Evolutionary conservation across 1,284 basidiomycete genomes (phyloP).

Genomic region (Rhodotorula sp.): DNA sequence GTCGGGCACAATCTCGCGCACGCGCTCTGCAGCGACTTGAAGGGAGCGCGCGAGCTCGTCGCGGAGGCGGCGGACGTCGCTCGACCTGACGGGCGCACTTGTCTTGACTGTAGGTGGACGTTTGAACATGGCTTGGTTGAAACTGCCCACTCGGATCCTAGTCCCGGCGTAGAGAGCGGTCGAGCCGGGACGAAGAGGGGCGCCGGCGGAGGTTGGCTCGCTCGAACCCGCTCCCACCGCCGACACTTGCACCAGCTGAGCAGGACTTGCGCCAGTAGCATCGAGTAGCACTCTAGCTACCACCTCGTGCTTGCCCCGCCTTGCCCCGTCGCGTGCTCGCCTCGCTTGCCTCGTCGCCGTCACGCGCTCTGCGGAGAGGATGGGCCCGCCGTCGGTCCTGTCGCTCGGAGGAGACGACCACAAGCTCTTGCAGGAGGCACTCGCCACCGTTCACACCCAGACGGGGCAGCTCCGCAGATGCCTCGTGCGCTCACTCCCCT

Average conservation of each 20-base stretch:
- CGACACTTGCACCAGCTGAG: neutral
- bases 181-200: neutral
- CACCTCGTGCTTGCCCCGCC: neutral
- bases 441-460: constrained; percentile 39
- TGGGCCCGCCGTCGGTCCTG: constrained; percentile 10
- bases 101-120: constrained; percentile 32
- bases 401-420: constrained; percentile 22
- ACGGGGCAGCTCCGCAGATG: constrained; percentile 29
- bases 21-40: neutral
- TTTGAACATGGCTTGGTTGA: constrained; percentile 32
- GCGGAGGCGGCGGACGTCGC: constrained; percentile 33
- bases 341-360: neutral
- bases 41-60: constrained; percentile 9
- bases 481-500: constrained; percentile 23
- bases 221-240: neutral
- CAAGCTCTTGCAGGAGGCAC: constrained; percentile 43
- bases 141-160: too few species aligned
- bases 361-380: neutral
- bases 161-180: neutral
- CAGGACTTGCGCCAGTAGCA: too few species aligned
- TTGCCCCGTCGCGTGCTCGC: neutral
- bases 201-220: too few species aligned
- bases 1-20: constrained; percentile 24
- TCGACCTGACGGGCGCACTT: constrained; percentile 24
- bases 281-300: neutral